These are phyloP conservation scores for Colletotrichum kahawae DNA, from an alignment of 2,329 filamentous ascomycete species.

Conservation along the genomic window DNA sequence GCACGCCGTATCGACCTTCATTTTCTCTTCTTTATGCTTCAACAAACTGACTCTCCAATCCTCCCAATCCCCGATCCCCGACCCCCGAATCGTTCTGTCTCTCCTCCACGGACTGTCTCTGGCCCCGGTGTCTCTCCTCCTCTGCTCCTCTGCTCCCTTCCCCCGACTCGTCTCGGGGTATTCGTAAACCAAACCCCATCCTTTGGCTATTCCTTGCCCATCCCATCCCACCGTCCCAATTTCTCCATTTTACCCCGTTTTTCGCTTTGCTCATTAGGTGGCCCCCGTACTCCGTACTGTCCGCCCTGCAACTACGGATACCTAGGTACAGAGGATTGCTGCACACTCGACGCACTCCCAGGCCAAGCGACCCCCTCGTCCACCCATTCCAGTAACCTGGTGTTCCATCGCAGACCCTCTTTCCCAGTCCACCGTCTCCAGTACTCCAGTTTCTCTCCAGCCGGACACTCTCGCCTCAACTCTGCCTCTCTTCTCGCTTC, in stretches of 20 bases:
- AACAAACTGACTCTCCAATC: not conserved
- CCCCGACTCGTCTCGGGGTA: not conserved
- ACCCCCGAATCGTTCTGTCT: not conserved
- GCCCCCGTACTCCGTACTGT: not conserved
- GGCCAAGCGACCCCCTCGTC: not conserved
- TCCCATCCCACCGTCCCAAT: not conserved
- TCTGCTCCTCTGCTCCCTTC: not conserved
- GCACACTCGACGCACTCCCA: not conserved
- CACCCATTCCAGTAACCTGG: conserved; percentile 13
- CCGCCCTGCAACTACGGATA: not conserved
- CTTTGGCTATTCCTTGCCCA: not conserved
- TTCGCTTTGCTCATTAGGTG: not conserved
- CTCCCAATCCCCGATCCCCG: not conserved
- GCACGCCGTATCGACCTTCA: not conserved
- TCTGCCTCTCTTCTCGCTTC: not conserved
- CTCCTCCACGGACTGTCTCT: not conserved
- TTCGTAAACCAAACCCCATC: not conserved
- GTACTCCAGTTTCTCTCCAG: not conserved
- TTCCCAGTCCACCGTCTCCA: conserved; percentile 8
- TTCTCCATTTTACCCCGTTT: conserved; percentile 20
- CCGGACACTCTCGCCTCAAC: not conserved
- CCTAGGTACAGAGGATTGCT: not conserved
- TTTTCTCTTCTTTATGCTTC: not conserved
- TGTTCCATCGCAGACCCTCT: conserved; percentile 15
- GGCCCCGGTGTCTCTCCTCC: not conserved